Conservation (phyloP, 768 basidiomycete species). For the Suillus weaverae region DNA sequence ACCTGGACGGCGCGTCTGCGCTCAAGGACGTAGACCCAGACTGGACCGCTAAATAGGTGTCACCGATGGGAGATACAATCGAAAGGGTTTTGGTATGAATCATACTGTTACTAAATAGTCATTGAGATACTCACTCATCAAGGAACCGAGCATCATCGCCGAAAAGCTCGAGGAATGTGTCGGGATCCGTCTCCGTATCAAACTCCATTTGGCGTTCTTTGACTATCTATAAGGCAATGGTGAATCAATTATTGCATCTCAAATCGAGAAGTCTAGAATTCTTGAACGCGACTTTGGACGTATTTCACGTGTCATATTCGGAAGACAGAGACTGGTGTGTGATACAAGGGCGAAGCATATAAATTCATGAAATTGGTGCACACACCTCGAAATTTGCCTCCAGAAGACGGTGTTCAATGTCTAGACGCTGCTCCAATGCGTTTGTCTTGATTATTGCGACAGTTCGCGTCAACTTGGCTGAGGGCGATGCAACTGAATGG, state of each 20-base stretch:
- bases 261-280: background rate
- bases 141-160: conserved; percentile 74
- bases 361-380: conserved; percentile 7
- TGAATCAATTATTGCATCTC: conserved; percentile 16
- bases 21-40: conserved; percentile 92
- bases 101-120: background rate
- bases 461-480: conserved; percentile 48
- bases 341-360: background rate
- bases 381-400: conserved; percentile 82
- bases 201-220: conserved; percentile 91
- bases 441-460: conserved; percentile 85
- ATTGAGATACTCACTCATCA: conserved; percentile 60
- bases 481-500: conserved; percentile 11
- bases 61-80: conserved; percentile 6
- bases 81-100: background rate
- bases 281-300: background rate
- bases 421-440: conserved; percentile 70
- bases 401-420: conserved; percentile 77
- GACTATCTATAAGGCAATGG: conserved; percentile 54
- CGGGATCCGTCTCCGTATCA: conserved; percentile 79
- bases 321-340: background rate
- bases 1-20: conserved; percentile 80
- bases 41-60: conserved; percentile 60
- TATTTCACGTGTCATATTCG: conserved; percentile 12
- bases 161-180: conserved; percentile 76